phyloP scores from a whole-genome alignment of 2,329 filamentous ascomycete species.

The Curvularia sp. region DNA sequence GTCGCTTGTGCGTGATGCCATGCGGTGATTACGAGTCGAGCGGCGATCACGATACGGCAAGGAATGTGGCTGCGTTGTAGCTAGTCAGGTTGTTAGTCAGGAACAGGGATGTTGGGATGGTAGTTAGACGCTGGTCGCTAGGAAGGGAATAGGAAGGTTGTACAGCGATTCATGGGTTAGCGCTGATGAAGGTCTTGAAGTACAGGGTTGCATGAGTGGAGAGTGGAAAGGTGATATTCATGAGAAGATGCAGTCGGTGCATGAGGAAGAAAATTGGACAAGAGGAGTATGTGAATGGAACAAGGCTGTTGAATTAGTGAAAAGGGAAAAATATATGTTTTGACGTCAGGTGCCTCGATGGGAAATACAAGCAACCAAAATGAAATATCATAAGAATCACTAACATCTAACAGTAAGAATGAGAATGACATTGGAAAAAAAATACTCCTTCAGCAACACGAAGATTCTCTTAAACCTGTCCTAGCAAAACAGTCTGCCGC shows the following conservation, averaged over 20 bases:
- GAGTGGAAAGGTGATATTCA: no score
- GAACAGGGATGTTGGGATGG: neutral
- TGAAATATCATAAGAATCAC: neutral
- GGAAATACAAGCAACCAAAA: neutral
- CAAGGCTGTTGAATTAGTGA: neutral
- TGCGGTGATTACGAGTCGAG: neutral
- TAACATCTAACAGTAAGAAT: neutral
- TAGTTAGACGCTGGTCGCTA: no score
- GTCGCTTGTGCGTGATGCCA: neutral
- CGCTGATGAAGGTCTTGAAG: no score
- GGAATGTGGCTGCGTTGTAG: no score
- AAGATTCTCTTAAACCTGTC: neutral
- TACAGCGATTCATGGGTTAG: no score
- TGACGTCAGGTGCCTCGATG: neutral
- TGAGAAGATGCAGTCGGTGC: no score
- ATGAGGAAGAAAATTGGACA: neutral
- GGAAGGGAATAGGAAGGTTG: no score
- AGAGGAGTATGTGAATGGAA: neutral
- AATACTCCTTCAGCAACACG: neutral
- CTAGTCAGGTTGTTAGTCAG: neutral
- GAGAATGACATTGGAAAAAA: neutral
- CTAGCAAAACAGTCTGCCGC: neutral
- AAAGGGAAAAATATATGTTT: neutral
- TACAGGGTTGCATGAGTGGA: no score
- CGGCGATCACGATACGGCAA: neutral